phyloP scores from a whole-genome alignment of 2,329 filamentous ascomycete species.

The Talaromyces marneffei region DNA sequence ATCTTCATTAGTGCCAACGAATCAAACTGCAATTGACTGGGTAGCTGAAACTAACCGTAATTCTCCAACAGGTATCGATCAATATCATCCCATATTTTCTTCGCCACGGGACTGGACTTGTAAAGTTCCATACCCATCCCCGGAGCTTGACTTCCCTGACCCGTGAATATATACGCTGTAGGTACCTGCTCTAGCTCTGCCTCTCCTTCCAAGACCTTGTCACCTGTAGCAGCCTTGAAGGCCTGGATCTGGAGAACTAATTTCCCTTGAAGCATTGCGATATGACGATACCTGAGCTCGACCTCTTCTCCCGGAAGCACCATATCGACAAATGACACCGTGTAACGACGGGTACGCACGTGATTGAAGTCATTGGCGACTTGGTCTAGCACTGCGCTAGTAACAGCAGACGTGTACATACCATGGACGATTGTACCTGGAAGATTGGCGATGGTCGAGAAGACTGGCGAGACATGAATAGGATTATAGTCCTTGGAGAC shows the following conservation, averaged over 20 bases:
- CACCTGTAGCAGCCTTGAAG: constrained; percentile 88
- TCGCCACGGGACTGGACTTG: constrained; percentile 82
- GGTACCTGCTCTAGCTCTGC: constrained; percentile 95
- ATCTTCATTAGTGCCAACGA: neutral
- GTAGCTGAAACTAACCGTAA: constrained; percentile 56
- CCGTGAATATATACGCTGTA: constrained; percentile 86
- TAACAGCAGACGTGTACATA: constrained; percentile 95
- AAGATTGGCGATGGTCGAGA: constrained; percentile 90
- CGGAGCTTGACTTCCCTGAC: constrained; percentile 96
- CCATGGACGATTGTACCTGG: constrained; percentile 97
- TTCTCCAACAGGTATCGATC: constrained; percentile 98
- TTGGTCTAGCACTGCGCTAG: constrained; percentile 85
- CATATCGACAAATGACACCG: constrained; percentile 71
- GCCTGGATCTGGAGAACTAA: constrained; percentile 95
- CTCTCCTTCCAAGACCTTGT: constrained; percentile 90
- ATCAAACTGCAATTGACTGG: neutral
- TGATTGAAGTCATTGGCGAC: constrained; percentile 71
- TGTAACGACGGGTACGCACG: constrained; percentile 57
- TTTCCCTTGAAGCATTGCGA: constrained; percentile 80
- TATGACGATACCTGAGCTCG: constrained; percentile 90
- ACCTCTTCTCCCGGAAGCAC: constrained; percentile 94
- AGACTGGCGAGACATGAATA: constrained; percentile 94
- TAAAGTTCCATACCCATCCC: constrained; percentile 99
- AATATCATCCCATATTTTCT: constrained; percentile 94
- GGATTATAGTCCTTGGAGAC: constrained; percentile 99